Evolutionary conservation across 768 basidiomycete genomes (phyloP).

Genomic region (Hydnomerulius pinastri): DNA sequence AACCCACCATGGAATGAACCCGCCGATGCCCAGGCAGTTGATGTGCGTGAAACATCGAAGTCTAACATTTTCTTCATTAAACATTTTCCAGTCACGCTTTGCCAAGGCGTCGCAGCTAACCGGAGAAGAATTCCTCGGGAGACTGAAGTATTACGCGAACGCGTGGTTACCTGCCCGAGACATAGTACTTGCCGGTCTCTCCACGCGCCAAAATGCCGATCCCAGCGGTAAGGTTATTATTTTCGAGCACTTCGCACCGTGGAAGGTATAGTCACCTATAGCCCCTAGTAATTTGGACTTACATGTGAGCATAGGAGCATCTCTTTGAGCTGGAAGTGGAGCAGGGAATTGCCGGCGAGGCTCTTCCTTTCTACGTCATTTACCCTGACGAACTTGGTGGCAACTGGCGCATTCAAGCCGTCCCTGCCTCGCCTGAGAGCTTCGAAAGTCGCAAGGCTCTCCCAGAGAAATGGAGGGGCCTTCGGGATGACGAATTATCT

Average conservation of each 20-base stretch:
- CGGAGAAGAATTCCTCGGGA: constrained; percentile 80
- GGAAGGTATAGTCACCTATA: constrained; percentile 62
- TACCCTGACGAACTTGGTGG: constrained; percentile 80
- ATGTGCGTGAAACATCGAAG: constrained; percentile 52
- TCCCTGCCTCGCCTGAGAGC: constrained; percentile 77
- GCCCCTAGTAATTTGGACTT: constrained; percentile 1
- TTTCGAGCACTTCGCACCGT: constrained; percentile 79
- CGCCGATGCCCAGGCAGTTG: constrained; percentile 60
- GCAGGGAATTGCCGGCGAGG: constrained; percentile 42
- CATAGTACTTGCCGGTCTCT: constrained; percentile 63
- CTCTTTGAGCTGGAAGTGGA: constrained; percentile 84
- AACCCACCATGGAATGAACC: constrained; percentile 94
- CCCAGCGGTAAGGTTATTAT: constrained; percentile 75
- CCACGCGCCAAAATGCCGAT: constrained; percentile 60
- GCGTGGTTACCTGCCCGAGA: constrained; percentile 94
- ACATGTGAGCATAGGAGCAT: constrained; percentile 63
- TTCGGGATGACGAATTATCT: constrained; percentile 82
- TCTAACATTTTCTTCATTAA: constrained; percentile 10
- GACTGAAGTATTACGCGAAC: constrained; percentile 79
- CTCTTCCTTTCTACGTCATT: constrained; percentile 77
- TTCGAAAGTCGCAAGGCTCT: constrained; percentile 91
- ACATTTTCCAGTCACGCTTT: constrained; percentile 60
- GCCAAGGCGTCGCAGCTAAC: constrained; percentile 76
- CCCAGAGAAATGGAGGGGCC: constrained; percentile 91
- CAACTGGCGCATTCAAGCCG: constrained; percentile 92